phyloP scores from a whole-genome alignment of 495 filamentous ascomycete genomes.

The Hypoxylon fragiforme region DNA sequence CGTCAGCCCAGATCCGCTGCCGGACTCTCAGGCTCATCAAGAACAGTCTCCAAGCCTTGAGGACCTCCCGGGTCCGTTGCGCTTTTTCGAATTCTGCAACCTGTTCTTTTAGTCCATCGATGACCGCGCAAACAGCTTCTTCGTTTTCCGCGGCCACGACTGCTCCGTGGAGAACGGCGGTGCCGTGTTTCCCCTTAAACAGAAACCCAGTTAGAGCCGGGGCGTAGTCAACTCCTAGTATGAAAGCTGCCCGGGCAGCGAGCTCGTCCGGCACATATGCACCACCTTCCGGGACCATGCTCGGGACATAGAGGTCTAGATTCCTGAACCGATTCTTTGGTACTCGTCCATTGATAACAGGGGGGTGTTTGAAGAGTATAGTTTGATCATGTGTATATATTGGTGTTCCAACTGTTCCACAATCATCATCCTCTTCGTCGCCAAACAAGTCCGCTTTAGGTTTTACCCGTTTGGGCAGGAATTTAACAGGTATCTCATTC shows the following conservation, averaged over 20 bases:
- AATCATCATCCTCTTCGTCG: constrained; percentile 45
- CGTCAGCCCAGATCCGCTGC: constrained; percentile 66
- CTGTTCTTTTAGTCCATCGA: constrained; percentile 65
- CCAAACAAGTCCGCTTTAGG: constrained; percentile 32
- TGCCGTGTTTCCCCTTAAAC: constrained; percentile 80
- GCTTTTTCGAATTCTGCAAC: constrained; percentile 60
- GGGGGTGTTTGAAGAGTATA: constrained; percentile 69
- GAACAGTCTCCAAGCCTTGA: constrained; percentile 77
- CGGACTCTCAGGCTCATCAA: constrained; percentile 75
- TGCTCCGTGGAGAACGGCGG: constrained; percentile 73
- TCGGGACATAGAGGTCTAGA: constrained; percentile 86
- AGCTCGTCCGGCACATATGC: constrained; percentile 64
- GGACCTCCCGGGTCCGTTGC: constrained; percentile 55
- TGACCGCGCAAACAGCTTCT: constrained; percentile 71
- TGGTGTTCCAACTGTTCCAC: constrained; percentile 51
- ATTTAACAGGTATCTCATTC: constrained; percentile 77
- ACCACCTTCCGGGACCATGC: constrained; percentile 86
- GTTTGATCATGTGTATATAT: constrained; percentile 82
- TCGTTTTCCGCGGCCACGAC: constrained; percentile 71
- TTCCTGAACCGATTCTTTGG: constrained; percentile 90
- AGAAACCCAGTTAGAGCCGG: constrained; percentile 89
- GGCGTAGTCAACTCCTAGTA: constrained; percentile 83
- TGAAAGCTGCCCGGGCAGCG: constrained; percentile 70
- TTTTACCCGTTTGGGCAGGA: constrained; percentile 51
- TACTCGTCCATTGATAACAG: constrained; percentile 72